These are phyloP conservation scores for Colletotrichum sublineola DNA, from an alignment of 2,329 filamentous ascomycete genomes.

Conservation along the genomic window DNA sequence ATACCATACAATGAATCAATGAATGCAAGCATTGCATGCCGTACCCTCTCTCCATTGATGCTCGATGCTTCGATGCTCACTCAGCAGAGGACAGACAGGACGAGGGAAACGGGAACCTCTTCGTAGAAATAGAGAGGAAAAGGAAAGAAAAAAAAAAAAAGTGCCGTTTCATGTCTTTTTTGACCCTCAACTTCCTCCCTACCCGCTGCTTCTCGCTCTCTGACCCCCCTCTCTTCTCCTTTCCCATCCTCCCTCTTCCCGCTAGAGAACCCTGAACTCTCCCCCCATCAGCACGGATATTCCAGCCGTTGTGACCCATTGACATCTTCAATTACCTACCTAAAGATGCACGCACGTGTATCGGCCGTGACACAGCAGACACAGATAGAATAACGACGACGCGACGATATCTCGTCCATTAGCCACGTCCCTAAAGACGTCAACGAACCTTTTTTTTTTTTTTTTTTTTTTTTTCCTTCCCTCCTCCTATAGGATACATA, in stretches of 20 bases:
- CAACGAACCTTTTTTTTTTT: not conserved
- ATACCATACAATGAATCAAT: no score
- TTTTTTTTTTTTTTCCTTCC: no score
- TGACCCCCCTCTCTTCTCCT: not conserved
- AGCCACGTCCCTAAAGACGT: not conserved
- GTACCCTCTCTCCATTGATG: no score
- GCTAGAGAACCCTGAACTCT: not conserved
- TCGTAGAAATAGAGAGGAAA: no score
- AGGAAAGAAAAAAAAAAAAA: not conserved
- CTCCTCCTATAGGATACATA: not conserved
- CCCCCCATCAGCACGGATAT: not conserved
- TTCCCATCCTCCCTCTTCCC: not conserved
- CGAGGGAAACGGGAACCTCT: constrained; percentile 10
- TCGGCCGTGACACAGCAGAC: not conserved
- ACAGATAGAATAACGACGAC: not conserved
- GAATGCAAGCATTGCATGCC: no score
- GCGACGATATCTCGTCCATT: not conserved
- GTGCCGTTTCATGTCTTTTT: not conserved
- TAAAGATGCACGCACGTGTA: not conserved
- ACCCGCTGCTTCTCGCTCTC: not conserved
- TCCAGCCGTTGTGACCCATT: constrained; percentile 10
- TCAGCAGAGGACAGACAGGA: no score
- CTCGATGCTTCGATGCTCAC: no score
- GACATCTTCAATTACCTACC: not conserved
- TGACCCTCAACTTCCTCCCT: not conserved